Evolutionary conservation across 352 stramenopile species (phyloP).

Genomic region (Aphanomyces astaci): DNA sequence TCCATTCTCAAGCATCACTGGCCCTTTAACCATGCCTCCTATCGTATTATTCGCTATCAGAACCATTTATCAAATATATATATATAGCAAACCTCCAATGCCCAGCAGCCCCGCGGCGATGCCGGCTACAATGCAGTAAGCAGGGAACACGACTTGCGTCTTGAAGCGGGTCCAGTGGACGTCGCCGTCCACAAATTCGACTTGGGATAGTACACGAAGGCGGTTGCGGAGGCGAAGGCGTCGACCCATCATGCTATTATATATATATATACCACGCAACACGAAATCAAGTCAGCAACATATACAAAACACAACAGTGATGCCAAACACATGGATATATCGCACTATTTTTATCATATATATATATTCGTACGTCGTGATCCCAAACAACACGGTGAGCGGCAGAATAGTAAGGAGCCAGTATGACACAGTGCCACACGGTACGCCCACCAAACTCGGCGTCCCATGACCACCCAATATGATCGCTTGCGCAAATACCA

Average conservation of each 20-base stretch:
- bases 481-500: slow-evolving; percentile 63
- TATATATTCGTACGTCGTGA: slow-evolving; percentile 31
- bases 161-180: slow-evolving; percentile 89
- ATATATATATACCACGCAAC: too few relatives aligned
- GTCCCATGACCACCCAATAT: slow-evolving; percentile 63
- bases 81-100: slow-evolving; percentile 57
- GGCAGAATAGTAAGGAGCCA: slow-evolving; percentile 88
- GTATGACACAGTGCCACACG: slow-evolving; percentile 88
- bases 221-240: slow-evolving; percentile 61
- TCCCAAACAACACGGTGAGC: slow-evolving; percentile 55
- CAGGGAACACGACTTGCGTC: slow-evolving; percentile 85
- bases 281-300: too few relatives aligned
- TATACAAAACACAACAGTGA: too few relatives aligned
- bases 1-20: slow-evolving; percentile 97
- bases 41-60: neutral
- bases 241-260: slow-evolving; percentile 50
- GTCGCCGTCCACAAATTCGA: slow-evolving; percentile 87
- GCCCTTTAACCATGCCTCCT: slow-evolving; percentile 94
- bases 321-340: too few relatives aligned
- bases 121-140: slow-evolving; percentile 89
- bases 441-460: slow-evolving; percentile 82
- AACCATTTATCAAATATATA: neutral
- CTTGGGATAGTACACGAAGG: slow-evolving; percentile 53
- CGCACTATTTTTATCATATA: too few relatives aligned
- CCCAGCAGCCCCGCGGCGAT: slow-evolving; percentile 93